A percentile compares a stretch with the other conserved stretches of the same genome.
These are phyloP conservation scores for Herpetospermum pedunculosum DNA, from an alignment of 306 rosid species.

Conservation along the genomic window DNA sequence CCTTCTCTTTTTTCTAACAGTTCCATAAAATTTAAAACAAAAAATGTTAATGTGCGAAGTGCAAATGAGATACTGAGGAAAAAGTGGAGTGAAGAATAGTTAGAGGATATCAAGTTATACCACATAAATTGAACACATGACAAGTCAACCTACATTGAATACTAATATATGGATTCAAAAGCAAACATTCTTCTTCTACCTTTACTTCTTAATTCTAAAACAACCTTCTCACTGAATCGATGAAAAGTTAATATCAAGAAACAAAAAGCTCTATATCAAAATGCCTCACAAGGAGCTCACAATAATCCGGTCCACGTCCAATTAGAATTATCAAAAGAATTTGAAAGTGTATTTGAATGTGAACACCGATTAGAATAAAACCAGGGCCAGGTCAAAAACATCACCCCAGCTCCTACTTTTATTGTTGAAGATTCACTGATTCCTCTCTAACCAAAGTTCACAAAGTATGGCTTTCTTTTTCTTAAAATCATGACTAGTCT, in stretches of 20 bases:
- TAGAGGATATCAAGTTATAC: background rate
- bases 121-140: background rate
- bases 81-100: background rate
- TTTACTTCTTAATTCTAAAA: background rate
- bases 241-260: background rate
- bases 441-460: background rate
- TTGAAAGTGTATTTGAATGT: background rate
- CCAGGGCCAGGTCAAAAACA: background rate
- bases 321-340: background rate
- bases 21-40: conserved; percentile 15
- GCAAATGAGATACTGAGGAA: background rate
- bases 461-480: background rate
- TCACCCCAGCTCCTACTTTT: background rate
- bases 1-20: conserved; percentile 36
- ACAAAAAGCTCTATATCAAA: background rate
- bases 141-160: background rate
- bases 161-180: background rate
- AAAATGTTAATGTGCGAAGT: background rate
- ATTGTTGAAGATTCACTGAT: background rate
- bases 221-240: background rate
- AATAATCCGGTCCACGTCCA: background rate
- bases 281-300: background rate
- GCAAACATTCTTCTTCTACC: background rate
- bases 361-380: background rate
- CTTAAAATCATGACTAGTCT: background rate